Base-by-base conservation (phyloP, 768 basidiomycete genomes). In the Tricholomella constricta region DNA sequence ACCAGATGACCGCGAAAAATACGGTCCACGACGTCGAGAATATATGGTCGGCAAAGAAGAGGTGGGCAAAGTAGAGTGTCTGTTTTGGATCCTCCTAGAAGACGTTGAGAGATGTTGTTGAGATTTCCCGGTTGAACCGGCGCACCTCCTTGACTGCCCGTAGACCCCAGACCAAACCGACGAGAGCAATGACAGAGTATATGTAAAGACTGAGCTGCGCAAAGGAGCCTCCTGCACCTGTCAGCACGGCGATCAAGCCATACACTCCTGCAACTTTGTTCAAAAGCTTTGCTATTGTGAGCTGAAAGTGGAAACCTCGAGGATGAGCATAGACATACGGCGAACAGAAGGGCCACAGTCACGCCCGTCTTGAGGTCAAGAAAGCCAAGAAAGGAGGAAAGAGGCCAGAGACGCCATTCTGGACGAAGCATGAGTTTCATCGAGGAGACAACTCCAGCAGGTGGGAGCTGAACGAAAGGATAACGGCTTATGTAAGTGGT, bases 211-310 rank as follows among this genome's bases (percentile, higher is more conserved):
- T 90, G 55, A 98, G 79, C 71, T 99, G 97, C 0, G 89, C 85
- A 60, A 94, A 85, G n/a, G 88, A 86, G n/a, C 89, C 88, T n/a
- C 91, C 93, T 26, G 91, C 88, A 17, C 95, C 95, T 1, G 89
- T 89, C 54, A 94, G 72, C 51, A 94, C 82, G 5, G 94, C 95
- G 53, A 99, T 86, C 52, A 99, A 82, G 50, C 97, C 97, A 67
- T 98, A 99, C 8, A 98, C 83, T 45, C 97, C 96, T 17, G 97
- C 95, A 45, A 95, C 96, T 74, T 99, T 99, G 81, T 99, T 99
- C 59, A 99, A 77, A 48, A 94, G 73, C 90, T 91, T 63, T 22
- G 44, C 20, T 32, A 42, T 25, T 14, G 19, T 59, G 34, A 60
- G 56, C 45, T 51, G 43, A 32, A 37, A 29, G 32, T 17, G 14